Percentiles rank a stretch among this genome's conserved stretches.
phyloP scores from a whole-genome alignment of 768 basidiomycete genomes.

The Phanerodontia chrysosporium region DNA sequence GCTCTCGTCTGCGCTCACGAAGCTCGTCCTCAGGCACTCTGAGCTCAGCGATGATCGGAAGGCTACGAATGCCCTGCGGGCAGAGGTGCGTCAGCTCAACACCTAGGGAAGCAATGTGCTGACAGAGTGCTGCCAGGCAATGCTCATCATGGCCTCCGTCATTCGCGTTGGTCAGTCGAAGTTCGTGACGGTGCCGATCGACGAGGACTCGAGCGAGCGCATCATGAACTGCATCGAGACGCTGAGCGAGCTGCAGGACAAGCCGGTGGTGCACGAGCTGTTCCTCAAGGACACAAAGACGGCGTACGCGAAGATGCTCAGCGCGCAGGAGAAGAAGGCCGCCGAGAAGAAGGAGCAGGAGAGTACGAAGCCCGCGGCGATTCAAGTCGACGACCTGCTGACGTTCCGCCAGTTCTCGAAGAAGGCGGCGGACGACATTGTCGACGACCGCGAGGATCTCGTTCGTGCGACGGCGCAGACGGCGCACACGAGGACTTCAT shows the following conservation, averaged over 20 bases:
- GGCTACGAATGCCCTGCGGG: conserved; percentile 67
- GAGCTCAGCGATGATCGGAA: conserved; percentile 47
- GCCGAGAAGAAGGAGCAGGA: conserved; percentile 88
- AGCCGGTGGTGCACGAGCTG: conserved; percentile 56
- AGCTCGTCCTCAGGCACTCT: conserved; percentile 77
- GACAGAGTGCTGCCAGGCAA: conserved; percentile 49
- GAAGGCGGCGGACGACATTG: conserved; percentile 76
- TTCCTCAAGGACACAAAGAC: conserved; percentile 85
- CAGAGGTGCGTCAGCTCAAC: conserved; percentile 55
- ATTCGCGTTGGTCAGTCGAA: conserved; percentile 98
- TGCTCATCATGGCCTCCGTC: conserved; percentile 97
- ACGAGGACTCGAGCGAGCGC: conserved; percentile 95
- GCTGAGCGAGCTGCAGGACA: conserved; percentile 69
- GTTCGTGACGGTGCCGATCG: conserved; percentile 90
- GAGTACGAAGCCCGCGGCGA: conserved; percentile 53
- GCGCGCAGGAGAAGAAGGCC: conserved; percentile 92
- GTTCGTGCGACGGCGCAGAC: conserved; percentile 77
- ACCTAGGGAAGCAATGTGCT: background rate
- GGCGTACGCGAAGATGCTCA: conserved; percentile 94
- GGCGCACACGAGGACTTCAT: conserved; percentile 91
- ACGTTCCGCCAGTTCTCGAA: conserved; percentile 94
- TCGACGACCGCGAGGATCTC: conserved; percentile 84
- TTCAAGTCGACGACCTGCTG: conserved; percentile 92
- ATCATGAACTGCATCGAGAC: conserved; percentile 96
- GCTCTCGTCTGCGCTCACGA: conserved; percentile 85